Evolutionary conservation across 805 yeast genomes (phyloP).

Genomic region (Tetrapisispora nanseiensis): DNA sequence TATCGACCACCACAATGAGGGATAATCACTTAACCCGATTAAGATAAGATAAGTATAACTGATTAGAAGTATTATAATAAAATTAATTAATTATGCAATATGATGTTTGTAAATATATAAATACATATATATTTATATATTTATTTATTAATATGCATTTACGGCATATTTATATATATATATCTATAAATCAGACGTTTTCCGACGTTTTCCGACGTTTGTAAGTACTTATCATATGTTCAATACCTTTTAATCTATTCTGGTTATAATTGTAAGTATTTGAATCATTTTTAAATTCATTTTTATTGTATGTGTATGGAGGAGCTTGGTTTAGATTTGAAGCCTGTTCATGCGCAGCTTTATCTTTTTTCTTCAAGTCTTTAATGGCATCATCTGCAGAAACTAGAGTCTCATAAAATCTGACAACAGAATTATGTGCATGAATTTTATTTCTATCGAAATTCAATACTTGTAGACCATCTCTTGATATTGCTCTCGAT

Average conservation of each 20-base stretch:
- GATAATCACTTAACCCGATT: no score
- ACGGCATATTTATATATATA: no score
- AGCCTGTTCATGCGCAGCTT: neutral
- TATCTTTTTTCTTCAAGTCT: constrained; percentile 3
- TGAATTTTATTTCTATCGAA: constrained; percentile 55
- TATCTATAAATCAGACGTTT: no score
- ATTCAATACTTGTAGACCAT: constrained; percentile 72
- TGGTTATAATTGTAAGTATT: neutral
- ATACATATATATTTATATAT: no score
- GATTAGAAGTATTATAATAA: no score
- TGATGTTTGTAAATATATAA: no score
- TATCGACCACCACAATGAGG: no score
- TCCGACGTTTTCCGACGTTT: neutral
- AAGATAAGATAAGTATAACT: no score
- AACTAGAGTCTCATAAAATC: constrained; percentile 50
- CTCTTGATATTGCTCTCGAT: constrained; percentile 77
- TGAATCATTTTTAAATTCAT: neutral
- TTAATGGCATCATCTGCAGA: constrained; percentile 25
- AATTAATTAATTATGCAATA: no score
- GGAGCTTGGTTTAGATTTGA: neutral
- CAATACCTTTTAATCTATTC: neutral
- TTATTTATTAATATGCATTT: neutral
- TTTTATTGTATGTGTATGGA: neutral
- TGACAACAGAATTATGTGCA: constrained; percentile 61
- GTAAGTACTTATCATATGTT: neutral